phyloP scores from a whole-genome alignment of 306 rosid species.

The Fagus sylvatica region DNA sequence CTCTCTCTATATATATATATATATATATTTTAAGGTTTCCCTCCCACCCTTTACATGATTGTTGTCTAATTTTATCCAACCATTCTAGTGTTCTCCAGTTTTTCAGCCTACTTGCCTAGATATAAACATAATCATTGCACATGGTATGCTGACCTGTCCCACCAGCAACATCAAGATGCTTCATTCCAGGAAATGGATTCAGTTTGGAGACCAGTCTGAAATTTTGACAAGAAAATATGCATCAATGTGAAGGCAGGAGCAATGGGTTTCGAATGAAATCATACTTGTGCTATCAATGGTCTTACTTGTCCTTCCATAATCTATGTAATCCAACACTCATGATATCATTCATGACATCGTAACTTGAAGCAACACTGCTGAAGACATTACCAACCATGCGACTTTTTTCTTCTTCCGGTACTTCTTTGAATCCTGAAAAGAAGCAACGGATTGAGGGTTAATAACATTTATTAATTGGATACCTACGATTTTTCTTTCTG shows the following conservation, averaged over 20 bases:
- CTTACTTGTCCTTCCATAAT: slow-evolving; percentile 94
- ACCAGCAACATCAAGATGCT: slow-evolving; percentile 97
- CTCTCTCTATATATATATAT: not conserved
- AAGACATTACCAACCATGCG: slow-evolving; percentile 84
- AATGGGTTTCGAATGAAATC: slow-evolving; percentile 2
- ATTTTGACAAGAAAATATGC: slow-evolving; percentile 25
- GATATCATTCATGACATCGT: slow-evolving; percentile 88
- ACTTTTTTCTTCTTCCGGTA: slow-evolving; percentile 88
- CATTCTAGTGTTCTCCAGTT: slow-evolving; percentile 5
- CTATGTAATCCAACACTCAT: slow-evolving; percentile 96
- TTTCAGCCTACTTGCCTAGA: slow-evolving; percentile 15
- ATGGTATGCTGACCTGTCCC: slow-evolving; percentile 69
- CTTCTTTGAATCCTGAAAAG: slow-evolving; percentile 75
- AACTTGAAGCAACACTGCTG: slow-evolving; percentile 81
- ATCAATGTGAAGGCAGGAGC: slow-evolving; percentile 14
- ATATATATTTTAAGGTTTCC: not conserved
- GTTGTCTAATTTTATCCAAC: not conserved
- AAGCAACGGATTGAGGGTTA: not conserved
- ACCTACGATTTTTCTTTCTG: not conserved
- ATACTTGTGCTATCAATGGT: not conserved
- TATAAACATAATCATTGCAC: slow-evolving; percentile 13
- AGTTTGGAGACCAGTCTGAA: slow-evolving; percentile 81
- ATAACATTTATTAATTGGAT: not conserved
- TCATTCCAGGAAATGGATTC: slow-evolving; percentile 95
- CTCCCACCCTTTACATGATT: not conserved